Base-by-base conservation (phyloP, 306 rosid genomes). In the Cyamopsis tetragonoloba region DNA sequence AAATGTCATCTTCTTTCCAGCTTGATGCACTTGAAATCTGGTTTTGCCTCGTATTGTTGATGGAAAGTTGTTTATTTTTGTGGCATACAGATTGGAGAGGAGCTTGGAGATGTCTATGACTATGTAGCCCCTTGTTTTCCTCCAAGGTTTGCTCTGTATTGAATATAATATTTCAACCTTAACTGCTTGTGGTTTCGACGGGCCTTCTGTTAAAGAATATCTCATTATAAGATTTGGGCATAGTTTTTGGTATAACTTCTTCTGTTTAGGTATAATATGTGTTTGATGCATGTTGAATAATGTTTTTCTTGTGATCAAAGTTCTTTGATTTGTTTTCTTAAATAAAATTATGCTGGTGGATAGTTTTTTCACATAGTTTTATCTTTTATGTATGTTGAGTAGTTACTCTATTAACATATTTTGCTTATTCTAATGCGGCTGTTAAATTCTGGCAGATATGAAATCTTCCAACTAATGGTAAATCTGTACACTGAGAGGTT, bases 121-220 rank as follows among this genome's bases (percentile, higher is more conserved):
- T 83, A 84, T 30, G 95, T 89, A 15, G 98, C 98, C 22, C 98
- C 97, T 61, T 93, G 97, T 81, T 93, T 93, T 53, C 97, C 96
- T 76, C 98, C 98, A 62, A 93, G 98, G 98, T 93, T 37, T 49
- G 86, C 37, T 24, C 27, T 62, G 13, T 75, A 18, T 62, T 42
- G 58, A 79, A 35, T 71, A 51, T 72, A 41, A 51, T 65, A 9
- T 61, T 72, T 43, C n/a, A 46, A 28, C n/a, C 11, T 51, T 70
- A 13, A 15, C 20, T 48, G 56, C 51, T 56, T 79, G 32, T 39
- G 32, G 57, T n/a, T n/a, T n/a, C n/a, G n/a, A 57, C 43, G 28
- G 59, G 14, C 38, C 71, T 71, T 82, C 67, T 70, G 65, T 39
- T 56, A 41, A 6, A 50, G 64, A 59, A 42, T 66, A 55, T 79